phyloP scores from a whole-genome alignment of 2,329 filamentous ascomycete species.

The Erysiphe neolycopersici region DNA sequence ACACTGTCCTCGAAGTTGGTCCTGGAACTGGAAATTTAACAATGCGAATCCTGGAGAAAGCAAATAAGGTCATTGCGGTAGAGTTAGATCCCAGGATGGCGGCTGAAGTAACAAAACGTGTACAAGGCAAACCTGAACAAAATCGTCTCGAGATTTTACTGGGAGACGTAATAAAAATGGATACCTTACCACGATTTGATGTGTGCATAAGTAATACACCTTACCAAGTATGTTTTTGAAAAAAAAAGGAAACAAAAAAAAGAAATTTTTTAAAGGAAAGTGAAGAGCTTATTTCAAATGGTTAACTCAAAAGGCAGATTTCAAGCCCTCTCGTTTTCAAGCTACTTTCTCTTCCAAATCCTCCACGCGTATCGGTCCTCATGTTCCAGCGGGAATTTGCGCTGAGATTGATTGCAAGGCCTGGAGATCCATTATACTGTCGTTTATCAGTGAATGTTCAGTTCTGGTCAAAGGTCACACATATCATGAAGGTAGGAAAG shows the following conservation, averaged over 20 bases:
- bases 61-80: constrained; percentile 57
- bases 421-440: constrained; percentile 71
- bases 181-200: constrained; percentile 37
- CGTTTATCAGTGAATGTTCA: constrained; percentile 82
- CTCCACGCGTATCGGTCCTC: constrained; percentile 63
- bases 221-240: constrained; percentile 24
- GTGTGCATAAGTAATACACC: constrained; percentile 49
- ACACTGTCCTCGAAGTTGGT: constrained; percentile 70
- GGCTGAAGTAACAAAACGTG: constrained; percentile 77
- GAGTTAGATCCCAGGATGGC: constrained; percentile 85
- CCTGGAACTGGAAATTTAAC: constrained; percentile 79
- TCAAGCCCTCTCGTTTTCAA: constrained; percentile 74
- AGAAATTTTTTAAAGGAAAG: no score
- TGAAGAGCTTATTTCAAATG: constrained; percentile 4
- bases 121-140: constrained; percentile 66
- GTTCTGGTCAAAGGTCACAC: constrained; percentile 53
- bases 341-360: constrained; percentile 54
- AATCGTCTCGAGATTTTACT: constrained; percentile 69
- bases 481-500: constrained; percentile 77
- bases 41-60: constrained; percentile 64
- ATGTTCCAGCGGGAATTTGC: constrained; percentile 97
- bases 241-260: no score
- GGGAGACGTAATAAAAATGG: constrained; percentile 81
- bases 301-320: constrained; percentile 25
- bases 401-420: constrained; percentile 63